phyloP scores from a whole-genome alignment of 1,139 yeast genomes.

The Schwanniomyces etchellsii region DNA sequence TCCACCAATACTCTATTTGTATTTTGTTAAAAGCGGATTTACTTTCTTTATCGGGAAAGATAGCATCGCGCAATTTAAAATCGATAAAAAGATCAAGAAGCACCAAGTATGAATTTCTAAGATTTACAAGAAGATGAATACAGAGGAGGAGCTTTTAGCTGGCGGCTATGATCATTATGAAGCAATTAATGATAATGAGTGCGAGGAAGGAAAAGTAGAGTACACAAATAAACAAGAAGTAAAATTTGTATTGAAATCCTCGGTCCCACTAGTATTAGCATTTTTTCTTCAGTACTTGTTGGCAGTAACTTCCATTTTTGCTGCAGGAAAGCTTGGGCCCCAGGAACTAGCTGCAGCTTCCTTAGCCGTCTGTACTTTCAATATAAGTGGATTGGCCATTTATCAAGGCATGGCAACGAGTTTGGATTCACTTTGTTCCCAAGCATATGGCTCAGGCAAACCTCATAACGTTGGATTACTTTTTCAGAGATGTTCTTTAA shows the following conservation, averaged over 20 bases:
- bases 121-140: background rate
- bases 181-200: background rate
- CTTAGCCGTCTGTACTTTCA: conserved; percentile 44
- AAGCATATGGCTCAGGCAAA: conserved; percentile 41
- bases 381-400: conserved; percentile 40
- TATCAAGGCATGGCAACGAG: conserved; percentile 54
- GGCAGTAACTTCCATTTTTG: conserved; percentile 43
- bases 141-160: background rate
- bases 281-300: conserved; percentile 46
- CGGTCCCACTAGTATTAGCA: conserved; percentile 42
- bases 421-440: conserved; percentile 49
- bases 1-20: too few relatives aligned
- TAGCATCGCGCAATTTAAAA: too few relatives aligned
- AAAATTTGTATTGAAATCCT: conserved; percentile 25
- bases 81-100: too few relatives aligned
- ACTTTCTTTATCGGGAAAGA: too few relatives aligned
- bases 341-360: conserved; percentile 45
- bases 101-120: background rate
- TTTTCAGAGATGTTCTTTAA: conserved; percentile 33
- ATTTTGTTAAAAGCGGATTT: too few relatives aligned
- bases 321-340: conserved; percentile 45
- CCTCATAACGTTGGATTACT: conserved; percentile 30
- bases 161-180: conserved; percentile 1
- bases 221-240: conserved; percentile 14
- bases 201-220: background rate